Conservation (phyloP, 257 asterid species). For the Primulina eburnea region DNA sequence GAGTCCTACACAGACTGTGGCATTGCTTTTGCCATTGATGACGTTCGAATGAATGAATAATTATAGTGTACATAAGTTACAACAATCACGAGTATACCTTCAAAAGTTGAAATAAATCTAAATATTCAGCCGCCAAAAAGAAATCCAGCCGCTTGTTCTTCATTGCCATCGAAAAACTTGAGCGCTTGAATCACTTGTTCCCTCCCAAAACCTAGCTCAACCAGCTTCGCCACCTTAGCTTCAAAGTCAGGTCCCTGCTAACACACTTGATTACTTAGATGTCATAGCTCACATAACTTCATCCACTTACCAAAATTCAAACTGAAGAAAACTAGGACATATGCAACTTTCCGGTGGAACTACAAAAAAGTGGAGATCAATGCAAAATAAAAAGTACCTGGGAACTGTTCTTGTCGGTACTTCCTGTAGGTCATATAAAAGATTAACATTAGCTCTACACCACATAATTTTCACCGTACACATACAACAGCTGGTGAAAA, state of each 20-base stretch:
- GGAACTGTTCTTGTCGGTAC: conserved; percentile 30
- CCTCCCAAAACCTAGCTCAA: conserved; percentile 93
- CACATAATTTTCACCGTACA: neutral
- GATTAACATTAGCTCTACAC: conserved; percentile 24
- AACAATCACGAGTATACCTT: neutral
- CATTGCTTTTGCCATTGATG: neutral
- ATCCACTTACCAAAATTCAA: neutral
- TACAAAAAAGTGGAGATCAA: conserved; percentile 7
- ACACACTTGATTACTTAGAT: neutral
- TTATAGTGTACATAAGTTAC: neutral
- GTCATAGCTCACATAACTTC: neutral
- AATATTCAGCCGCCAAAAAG: conserved; percentile 77
- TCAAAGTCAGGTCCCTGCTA: conserved; percentile 74
- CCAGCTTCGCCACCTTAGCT: conserved; percentile 81
- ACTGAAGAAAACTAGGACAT: neutral
- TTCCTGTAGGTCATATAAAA: conserved; percentile 44
- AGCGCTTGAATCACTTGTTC: conserved; percentile 83
- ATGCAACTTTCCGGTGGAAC: neutral
- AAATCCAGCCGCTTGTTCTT: conserved; percentile 90
- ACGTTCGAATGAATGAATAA: too few species aligned
- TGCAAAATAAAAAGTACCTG: conserved; percentile 37
- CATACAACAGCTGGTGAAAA: conserved; percentile 6
- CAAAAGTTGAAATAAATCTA: neutral
- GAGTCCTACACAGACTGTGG: neutral
- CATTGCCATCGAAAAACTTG: conserved; percentile 75